Base-by-base conservation (phyloP, 2,329 filamentous ascomycete species). In the Colletotrichum destructivum region DNA sequence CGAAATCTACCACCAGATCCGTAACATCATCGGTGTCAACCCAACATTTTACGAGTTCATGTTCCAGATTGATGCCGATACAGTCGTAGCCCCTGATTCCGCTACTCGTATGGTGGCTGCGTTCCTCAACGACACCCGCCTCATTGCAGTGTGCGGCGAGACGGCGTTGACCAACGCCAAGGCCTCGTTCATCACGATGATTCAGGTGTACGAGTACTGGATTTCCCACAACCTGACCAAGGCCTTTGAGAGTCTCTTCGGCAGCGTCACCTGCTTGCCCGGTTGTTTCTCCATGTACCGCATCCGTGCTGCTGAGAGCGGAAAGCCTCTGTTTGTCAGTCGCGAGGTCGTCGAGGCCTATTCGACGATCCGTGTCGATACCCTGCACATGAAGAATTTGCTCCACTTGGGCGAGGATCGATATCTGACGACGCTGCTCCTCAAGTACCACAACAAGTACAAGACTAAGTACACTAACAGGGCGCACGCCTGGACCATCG, bases 251-350 rank as follows among this genome's bases (percentile, higher is more conserved):
- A 96, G 93, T 84, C 88, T 99, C 77, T 99, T 99, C 80, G 96
- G 96, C 69, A 97, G 94, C 76, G 96, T 99, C 76, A 99, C 96
- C 62, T 99, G 96, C 88, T 87, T 99, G 80, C 96, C 96, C 31
- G 96, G 96, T 86, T 99, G 96, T 89, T 99, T 98, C 89, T 95
- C 93, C 78, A 99, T 99, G 96, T 99, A 98, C 84, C 93, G 96
- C 77, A 95, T 99, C 79, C 94, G 96, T 74, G 94, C 96, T 40
- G 94, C 95, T 8, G 96, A 98, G 82, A 94, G 92, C 18, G 96
- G 95, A 77, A 98, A 98, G 84, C 96, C 96, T 15, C 88, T 99
- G 40, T 98, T 99, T 80, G 95, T 99, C 77, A 98, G 95, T 82
- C 92, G 92, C 75, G 96, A 98, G 79, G 90, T 99, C 40, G 90